Conservation (phyloP, 352 stramenopile genomes). For the Globisporangium apiculatum region DNA sequence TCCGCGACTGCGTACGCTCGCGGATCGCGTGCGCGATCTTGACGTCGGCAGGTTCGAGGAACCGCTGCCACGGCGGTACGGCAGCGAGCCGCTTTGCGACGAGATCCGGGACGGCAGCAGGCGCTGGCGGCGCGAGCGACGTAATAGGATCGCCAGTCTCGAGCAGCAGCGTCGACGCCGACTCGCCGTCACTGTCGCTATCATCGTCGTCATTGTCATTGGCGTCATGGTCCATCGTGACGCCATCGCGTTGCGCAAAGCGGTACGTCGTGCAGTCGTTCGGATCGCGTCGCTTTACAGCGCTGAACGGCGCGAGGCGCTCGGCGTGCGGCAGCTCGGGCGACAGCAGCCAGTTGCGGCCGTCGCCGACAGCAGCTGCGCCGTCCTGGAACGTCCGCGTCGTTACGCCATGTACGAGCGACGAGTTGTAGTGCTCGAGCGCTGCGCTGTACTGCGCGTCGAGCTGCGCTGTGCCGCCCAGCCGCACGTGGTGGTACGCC, state of each 20-base stretch:
- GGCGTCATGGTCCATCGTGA: neutral
- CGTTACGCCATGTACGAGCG: slow-evolving; percentile 26
- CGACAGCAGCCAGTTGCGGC: slow-evolving; percentile 41
- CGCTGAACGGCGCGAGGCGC: slow-evolving; percentile 5
- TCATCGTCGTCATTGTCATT: slow-evolving; percentile 1
- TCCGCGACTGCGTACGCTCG: neutral
- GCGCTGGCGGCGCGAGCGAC: neutral
- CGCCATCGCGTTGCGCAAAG: neutral
- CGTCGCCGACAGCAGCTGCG: slow-evolving; percentile 24
- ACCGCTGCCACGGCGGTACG: neutral
- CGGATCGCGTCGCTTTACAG: neutral
- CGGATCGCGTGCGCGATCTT: neutral
- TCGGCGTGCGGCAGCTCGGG: slow-evolving; percentile 6
- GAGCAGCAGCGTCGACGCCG: slow-evolving; percentile 2
- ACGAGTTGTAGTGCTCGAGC: slow-evolving; percentile 53
- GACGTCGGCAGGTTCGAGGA: slow-evolving; percentile 1
- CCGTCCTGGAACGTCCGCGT: slow-evolving; percentile 25
- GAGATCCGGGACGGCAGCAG: neutral
- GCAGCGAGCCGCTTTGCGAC: neutral
- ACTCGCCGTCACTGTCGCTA: neutral
- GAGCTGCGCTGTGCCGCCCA: slow-evolving; percentile 30
- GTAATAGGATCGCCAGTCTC: slow-evolving; percentile 1
- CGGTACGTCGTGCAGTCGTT: neutral
- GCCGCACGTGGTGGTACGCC: slow-evolving; percentile 34
- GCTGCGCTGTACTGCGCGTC: slow-evolving; percentile 42